Evolutionary conservation across 768 basidiomycete species (phyloP).

Genomic region (Sarcodon sp.): DNA sequence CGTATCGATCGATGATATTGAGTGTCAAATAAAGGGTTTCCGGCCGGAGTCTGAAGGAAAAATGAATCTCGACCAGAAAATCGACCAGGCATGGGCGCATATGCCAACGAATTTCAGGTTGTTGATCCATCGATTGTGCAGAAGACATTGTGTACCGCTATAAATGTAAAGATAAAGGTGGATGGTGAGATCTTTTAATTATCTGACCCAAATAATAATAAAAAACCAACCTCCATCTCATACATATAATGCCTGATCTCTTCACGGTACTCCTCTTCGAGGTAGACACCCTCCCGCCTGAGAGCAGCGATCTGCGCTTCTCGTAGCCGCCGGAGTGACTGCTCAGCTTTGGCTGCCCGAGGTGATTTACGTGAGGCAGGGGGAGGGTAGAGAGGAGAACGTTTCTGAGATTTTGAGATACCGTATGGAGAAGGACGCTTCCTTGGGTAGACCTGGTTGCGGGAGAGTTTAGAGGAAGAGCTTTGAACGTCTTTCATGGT

Average conservation of each 20-base stretch:
- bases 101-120: slow-evolving; percentile 97
- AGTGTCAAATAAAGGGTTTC: slow-evolving; percentile 97
- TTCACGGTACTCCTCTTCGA: slow-evolving; percentile 92
- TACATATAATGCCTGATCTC: slow-evolving; percentile 94
- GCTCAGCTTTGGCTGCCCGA: slow-evolving; percentile 46
- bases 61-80: slow-evolving; percentile 97
- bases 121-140: slow-evolving; percentile 96
- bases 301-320: slow-evolving; percentile 57
- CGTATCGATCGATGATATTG: slow-evolving; percentile 98
- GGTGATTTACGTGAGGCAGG: slow-evolving; percentile 50
- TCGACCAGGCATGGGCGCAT: slow-evolving; percentile 99
- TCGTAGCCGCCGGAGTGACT: slow-evolving; percentile 53
- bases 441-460: slow-evolving; percentile 63
- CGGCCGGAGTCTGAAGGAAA: slow-evolving; percentile 93
- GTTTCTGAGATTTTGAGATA: slow-evolving; percentile 40
- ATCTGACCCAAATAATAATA: neutral
- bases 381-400: slow-evolving; percentile 11
- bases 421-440: slow-evolving; percentile 79
- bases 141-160: slow-evolving; percentile 83
- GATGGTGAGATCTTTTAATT: slow-evolving; percentile 2
- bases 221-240: slow-evolving; percentile 88
- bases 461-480: slow-evolving; percentile 47
- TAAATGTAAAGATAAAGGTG: slow-evolving; percentile 6
- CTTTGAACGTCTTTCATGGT: slow-evolving; percentile 74
- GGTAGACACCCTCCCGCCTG: slow-evolving; percentile 59